These are phyloP conservation scores for Asterophora parasitica DNA, from an alignment of 768 basidiomycete genomes.

Conservation along the genomic window DNA sequence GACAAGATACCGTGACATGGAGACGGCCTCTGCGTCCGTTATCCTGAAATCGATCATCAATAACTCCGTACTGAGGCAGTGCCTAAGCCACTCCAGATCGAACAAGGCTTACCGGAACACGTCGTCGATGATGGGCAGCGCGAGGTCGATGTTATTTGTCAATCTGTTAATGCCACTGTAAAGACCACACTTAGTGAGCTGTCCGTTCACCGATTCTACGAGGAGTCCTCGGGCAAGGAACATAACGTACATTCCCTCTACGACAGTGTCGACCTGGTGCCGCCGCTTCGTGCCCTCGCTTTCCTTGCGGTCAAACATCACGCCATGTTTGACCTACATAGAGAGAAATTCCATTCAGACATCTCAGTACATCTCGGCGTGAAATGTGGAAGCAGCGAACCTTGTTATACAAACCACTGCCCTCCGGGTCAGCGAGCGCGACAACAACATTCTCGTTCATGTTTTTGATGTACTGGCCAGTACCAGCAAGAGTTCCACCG, in stretches of 20 bases:
- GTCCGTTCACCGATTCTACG: not conserved
- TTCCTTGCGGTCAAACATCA: slow-evolving; percentile 93
- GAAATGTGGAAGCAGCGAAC: slow-evolving; percentile 27
- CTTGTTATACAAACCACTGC: slow-evolving; percentile 94
- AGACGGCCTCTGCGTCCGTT: slow-evolving; percentile 89
- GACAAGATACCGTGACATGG: slow-evolving; percentile 93
- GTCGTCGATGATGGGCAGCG: slow-evolving; percentile 81
- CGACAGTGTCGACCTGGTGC: slow-evolving; percentile 93
- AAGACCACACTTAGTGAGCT: not conserved
- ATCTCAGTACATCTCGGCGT: not conserved
- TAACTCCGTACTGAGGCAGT: not conserved
- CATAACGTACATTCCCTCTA: slow-evolving; percentile 74
- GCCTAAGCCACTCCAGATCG: not conserved
- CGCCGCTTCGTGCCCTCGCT: slow-evolving; percentile 89
- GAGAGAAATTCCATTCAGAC: no score
- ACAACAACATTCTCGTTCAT: slow-evolving; percentile 63
- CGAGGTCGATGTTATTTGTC: slow-evolving; percentile 86
- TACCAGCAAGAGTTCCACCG: slow-evolving; percentile 91
- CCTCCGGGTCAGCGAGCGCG: slow-evolving; percentile 86
- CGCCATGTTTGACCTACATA: slow-evolving; percentile 75
- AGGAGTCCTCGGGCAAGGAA: not conserved
- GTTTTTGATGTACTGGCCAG: slow-evolving; percentile 74
- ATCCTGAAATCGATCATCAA: slow-evolving; percentile 47
- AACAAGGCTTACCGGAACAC: slow-evolving; percentile 62
- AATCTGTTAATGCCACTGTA: slow-evolving; percentile 87